These are phyloP conservation scores for Keithomyces neogunnii DNA, from an alignment of 2,329 filamentous ascomycete species.

Conservation along the genomic window DNA sequence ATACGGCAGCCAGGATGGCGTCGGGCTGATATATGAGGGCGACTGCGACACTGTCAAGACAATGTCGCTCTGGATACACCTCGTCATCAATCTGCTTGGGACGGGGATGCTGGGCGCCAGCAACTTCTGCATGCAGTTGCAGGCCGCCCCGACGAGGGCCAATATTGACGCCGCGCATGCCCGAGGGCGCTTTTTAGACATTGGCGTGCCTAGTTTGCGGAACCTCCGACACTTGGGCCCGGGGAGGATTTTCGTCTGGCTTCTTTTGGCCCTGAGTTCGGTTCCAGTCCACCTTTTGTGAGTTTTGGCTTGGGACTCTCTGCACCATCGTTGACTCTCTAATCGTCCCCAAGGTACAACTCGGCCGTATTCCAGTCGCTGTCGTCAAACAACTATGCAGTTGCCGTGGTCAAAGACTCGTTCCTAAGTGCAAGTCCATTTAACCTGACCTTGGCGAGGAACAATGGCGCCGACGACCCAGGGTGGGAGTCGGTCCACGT, in stretches of 20 bases:
- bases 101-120: conserved; percentile 9
- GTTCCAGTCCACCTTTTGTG: conserved; percentile 4
- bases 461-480: too few species aligned
- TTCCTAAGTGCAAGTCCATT: too few species aligned
- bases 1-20: too few species aligned
- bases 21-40: too few species aligned
- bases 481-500: too few species aligned
- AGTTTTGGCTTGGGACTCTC: neutral
- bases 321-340: neutral
- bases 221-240: conserved; percentile 5
- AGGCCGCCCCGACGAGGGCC: conserved; percentile 20
- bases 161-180: conserved; percentile 16
- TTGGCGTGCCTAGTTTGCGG: conserved; percentile 8
- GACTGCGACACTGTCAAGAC: too few species aligned
- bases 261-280: conserved; percentile 1
- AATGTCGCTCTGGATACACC: too few species aligned
- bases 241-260: neutral
- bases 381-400: too few species aligned
- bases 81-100: too few species aligned
- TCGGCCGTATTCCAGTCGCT: neutral
- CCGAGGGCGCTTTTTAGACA: conserved; percentile 7
- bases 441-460: too few species aligned
- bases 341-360: neutral
- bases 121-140: conserved; percentile 26
- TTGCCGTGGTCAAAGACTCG: too few species aligned